Conservation (phyloP, 768 basidiomycete species). For the Cyclocybe cylindracea region DNA sequence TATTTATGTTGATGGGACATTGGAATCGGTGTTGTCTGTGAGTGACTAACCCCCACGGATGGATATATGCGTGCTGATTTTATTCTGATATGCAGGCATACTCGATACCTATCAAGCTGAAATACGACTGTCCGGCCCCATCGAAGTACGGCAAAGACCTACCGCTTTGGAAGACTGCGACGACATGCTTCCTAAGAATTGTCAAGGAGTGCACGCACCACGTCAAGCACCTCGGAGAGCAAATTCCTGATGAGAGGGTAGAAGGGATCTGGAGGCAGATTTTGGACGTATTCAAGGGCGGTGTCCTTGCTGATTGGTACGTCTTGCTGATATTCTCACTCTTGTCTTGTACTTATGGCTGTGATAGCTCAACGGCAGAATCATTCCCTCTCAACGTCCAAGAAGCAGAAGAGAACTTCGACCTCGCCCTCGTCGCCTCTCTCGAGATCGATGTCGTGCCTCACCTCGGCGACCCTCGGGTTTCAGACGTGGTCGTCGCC, state of each 20-base stretch:
- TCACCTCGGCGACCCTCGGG: slow-evolving; percentile 62
- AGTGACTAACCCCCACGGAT: too few relatives aligned
- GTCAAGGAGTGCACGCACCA: too few relatives aligned
- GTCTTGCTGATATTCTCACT: slow-evolving; percentile 21
- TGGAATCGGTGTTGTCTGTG: too few relatives aligned
- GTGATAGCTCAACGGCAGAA: slow-evolving; percentile 44
- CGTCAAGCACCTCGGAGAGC: too few relatives aligned
- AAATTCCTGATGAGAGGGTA: slow-evolving; percentile 60
- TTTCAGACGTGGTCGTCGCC: slow-evolving; percentile 71
- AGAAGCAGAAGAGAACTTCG: slow-evolving; percentile 83
- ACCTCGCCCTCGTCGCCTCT: slow-evolving; percentile 74
- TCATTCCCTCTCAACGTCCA: slow-evolving; percentile 63
- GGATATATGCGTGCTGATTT: too few relatives aligned
- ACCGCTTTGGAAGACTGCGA: too few relatives aligned
- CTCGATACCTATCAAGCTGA: too few relatives aligned
- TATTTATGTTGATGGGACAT: too few relatives aligned
- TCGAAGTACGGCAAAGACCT: too few relatives aligned
- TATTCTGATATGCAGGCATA: too few relatives aligned
- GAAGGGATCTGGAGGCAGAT: slow-evolving; percentile 87
- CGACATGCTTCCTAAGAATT: too few relatives aligned
- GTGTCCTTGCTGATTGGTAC: slow-evolving; percentile 84
- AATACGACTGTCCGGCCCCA: too few relatives aligned
- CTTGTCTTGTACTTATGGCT: slow-evolving; percentile 5
- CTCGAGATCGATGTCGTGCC: slow-evolving; percentile 83
- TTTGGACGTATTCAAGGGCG: slow-evolving; percentile 79